phyloP scores from a whole-genome alignment of 176 grass and related monocot species.

The Melocanna baccifera region DNA sequence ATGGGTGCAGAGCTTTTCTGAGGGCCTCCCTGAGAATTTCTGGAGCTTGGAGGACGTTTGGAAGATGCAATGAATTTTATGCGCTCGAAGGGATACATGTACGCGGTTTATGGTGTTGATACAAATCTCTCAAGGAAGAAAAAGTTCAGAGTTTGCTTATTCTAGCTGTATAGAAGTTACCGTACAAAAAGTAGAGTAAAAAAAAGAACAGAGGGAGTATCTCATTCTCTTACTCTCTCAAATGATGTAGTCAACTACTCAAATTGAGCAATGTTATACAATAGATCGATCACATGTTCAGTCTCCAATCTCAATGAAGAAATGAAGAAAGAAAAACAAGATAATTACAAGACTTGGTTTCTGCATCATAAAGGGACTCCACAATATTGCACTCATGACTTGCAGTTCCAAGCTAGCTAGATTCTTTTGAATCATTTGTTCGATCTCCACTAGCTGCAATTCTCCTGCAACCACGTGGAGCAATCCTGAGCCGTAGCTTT shows the following conservation, averaged over 20 bases:
- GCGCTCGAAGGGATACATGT: background rate
- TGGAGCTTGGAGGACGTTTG: constrained; percentile 57
- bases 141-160: background rate
- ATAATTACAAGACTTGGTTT: background rate
- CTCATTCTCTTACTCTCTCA: background rate
- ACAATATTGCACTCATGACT: background rate
- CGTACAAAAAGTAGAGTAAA: background rate
- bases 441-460: constrained; percentile 11
- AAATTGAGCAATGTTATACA: background rate
- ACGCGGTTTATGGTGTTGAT: background rate
- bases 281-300: background rate
- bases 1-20: constrained; percentile 51
- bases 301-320: background rate
- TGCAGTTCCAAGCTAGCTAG: constrained; percentile 20
- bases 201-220: no score
- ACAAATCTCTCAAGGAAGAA: background rate
- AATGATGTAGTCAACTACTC: background rate
- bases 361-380: background rate
- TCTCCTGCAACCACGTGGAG: constrained; percentile 15
- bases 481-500: constrained; percentile 34
- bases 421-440: constrained; percentile 30
- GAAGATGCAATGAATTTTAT: constrained; percentile 26
- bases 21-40: constrained; percentile 34
- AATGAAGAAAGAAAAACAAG: background rate
- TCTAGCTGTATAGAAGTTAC: constrained; percentile 21